Conservation (phyloP, 139 green algal species). For the Coccomyxa sp. region DNA sequence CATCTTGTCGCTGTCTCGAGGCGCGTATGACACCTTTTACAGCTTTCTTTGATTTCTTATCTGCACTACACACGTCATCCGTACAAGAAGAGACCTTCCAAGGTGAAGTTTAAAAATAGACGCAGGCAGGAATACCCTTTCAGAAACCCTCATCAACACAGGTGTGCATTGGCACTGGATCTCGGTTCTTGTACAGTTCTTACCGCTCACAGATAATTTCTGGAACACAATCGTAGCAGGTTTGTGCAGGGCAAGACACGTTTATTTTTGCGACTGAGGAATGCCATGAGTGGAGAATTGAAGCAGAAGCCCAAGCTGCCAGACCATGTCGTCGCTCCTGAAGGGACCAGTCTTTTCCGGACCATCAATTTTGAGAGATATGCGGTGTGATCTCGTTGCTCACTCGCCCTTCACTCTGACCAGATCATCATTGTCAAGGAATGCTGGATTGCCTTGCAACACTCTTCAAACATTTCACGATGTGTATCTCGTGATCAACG, state of each 20-base stretch:
- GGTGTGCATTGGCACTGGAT: neutral
- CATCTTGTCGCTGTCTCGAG: neutral
- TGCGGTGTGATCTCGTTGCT: neutral
- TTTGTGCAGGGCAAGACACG: neutral
- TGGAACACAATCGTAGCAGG: neutral
- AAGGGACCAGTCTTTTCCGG: neutral
- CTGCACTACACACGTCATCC: neutral
- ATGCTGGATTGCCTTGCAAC: too few relatives aligned
- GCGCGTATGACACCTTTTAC: neutral
- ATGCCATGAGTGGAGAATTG: neutral
- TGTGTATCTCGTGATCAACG: too few relatives aligned
- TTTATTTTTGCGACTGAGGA: neutral
- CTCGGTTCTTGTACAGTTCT: neutral
- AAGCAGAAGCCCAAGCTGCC: neutral
- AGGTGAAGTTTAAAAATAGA: too few relatives aligned
- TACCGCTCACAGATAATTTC: neutral
- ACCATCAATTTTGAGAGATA: conserved; percentile 1
- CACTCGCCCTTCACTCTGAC: too few relatives aligned
- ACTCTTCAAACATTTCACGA: too few relatives aligned
- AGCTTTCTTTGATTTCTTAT: neutral
- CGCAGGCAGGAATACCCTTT: too few relatives aligned
- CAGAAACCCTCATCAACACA: neutral
- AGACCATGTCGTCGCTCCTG: neutral
- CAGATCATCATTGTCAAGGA: too few relatives aligned
- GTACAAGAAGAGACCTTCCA: neutral